Conservation (phyloP, 805 yeast genomes). For the Wickerhamomyces bisporus region DNA sequence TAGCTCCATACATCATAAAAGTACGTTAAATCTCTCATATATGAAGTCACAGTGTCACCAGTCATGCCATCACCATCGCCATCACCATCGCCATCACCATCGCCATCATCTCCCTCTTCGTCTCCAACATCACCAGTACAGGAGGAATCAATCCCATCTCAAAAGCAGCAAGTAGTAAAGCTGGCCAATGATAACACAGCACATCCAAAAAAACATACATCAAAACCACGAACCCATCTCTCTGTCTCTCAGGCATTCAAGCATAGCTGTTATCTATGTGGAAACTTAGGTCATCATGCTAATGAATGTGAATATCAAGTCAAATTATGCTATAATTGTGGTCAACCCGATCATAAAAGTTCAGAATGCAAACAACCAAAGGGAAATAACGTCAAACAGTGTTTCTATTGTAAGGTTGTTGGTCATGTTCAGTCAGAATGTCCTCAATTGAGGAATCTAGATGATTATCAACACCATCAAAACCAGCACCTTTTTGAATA, state of each 20-base stretch:
- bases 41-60: no score
- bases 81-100: no score
- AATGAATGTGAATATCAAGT: constrained; percentile 22
- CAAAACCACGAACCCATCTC: neutral
- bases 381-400: constrained; percentile 21
- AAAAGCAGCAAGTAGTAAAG: no score
- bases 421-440: constrained; percentile 29
- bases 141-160: no score
- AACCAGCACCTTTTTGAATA: neutral
- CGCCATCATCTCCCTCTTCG: no score
- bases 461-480: neutral
- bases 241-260: constrained; percentile 23
- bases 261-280: constrained; percentile 27
- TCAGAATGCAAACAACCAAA: constrained; percentile 22
- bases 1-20: no score
- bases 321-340: constrained; percentile 28
- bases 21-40: no score
- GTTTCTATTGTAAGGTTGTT: constrained; percentile 24
- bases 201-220: no score
- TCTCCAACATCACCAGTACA: no score
- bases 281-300: constrained; percentile 28
- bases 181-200: no score
- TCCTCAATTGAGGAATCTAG: constrained; percentile 7
- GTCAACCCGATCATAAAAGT: constrained; percentile 26
- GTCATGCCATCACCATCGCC: no score